Conservation (phyloP, 768 basidiomycete genomes). For the Lactarius sanguifluus region DNA sequence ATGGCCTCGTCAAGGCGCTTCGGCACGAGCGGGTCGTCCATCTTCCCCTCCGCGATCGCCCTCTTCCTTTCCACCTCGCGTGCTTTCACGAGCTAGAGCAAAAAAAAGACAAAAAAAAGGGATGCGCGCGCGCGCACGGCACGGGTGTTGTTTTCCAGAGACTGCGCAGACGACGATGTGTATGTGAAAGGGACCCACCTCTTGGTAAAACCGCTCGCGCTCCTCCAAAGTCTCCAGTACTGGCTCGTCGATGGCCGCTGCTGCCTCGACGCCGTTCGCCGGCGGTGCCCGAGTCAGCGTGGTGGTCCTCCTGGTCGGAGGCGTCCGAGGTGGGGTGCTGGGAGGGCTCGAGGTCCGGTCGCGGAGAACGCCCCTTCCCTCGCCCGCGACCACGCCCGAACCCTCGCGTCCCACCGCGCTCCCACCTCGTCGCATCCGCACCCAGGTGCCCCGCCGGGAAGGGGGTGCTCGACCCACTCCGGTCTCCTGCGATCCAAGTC, state of each 20-base stretch:
- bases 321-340: constrained; percentile 30
- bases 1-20: constrained; percentile 87
- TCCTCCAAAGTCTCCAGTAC: constrained; percentile 60
- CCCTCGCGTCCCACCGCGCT: constrained; percentile 50
- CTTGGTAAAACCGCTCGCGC: constrained; percentile 67
- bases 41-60: constrained; percentile 80
- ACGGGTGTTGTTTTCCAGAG: constrained; percentile 2
- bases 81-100: constrained; percentile 59
- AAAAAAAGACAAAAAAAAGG: constrained; percentile 23
- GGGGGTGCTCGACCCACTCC: constrained; percentile 18
- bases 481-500: constrained; percentile 24
- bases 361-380: constrained; percentile 42
- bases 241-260: constrained; percentile 40
- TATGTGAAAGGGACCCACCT: constrained; percentile 45
- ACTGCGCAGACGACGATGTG: background rate
- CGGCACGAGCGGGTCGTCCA: constrained; percentile 81
- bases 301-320: constrained; percentile 33
- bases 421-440: constrained; percentile 57
- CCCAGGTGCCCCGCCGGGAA: constrained; percentile 24
- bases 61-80: constrained; percentile 69
- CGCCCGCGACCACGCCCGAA: constrained; percentile 44
- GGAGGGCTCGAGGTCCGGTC: constrained; percentile 20
- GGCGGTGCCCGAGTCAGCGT: constrained; percentile 36
- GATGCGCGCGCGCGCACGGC: constrained; percentile 1
- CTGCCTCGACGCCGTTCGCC: constrained; percentile 37